Evolutionary conservation across 1,284 basidiomycete species (phyloP).

Genomic region (Austroboletus rostrupii): DNA sequence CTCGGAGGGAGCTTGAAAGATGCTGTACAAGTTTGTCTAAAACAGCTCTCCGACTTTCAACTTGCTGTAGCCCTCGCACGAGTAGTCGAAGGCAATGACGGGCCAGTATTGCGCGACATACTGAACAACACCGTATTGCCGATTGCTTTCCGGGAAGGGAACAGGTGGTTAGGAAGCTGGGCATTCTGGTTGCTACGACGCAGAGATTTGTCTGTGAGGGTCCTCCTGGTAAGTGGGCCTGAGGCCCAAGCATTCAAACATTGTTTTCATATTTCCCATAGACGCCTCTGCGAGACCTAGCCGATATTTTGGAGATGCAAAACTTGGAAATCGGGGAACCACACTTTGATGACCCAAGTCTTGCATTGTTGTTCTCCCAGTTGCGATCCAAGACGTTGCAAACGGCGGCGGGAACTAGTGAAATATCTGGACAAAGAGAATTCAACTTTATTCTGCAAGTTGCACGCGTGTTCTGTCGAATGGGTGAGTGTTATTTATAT

Average conservation of each 20-base stretch:
- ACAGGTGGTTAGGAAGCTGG: constrained; percentile 97
- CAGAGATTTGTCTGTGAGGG: constrained; percentile 81
- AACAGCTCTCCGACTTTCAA: constrained; percentile 86
- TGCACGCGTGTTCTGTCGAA: constrained; percentile 84
- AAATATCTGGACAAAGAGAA: constrained; percentile 82
- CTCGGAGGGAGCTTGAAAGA: constrained; percentile 87
- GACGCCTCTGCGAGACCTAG: constrained; percentile 77
- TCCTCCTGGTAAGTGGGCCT: constrained; percentile 61
- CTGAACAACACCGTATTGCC: constrained; percentile 77
- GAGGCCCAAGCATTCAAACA: neutral
- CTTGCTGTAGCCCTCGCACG: constrained; percentile 86
- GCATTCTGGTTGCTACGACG: constrained; percentile 89
- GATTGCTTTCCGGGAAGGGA: constrained; percentile 78
- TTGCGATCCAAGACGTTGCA: constrained; percentile 86
- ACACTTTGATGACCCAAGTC: constrained; percentile 87
- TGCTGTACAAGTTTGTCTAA: constrained; percentile 88
- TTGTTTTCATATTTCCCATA: constrained; percentile 28
- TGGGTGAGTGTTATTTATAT: constrained; percentile 61
- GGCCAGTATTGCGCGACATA: constrained; percentile 72
- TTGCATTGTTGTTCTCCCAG: constrained; percentile 88
- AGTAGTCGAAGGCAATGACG: constrained; percentile 78
- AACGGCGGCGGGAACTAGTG: constrained; percentile 86
- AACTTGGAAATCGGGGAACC: constrained; percentile 74
- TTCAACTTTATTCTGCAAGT: constrained; percentile 94
- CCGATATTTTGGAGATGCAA: constrained; percentile 47